phyloP scores from a whole-genome alignment of 441 rosid genomes.

The Breynia disticha region DNA sequence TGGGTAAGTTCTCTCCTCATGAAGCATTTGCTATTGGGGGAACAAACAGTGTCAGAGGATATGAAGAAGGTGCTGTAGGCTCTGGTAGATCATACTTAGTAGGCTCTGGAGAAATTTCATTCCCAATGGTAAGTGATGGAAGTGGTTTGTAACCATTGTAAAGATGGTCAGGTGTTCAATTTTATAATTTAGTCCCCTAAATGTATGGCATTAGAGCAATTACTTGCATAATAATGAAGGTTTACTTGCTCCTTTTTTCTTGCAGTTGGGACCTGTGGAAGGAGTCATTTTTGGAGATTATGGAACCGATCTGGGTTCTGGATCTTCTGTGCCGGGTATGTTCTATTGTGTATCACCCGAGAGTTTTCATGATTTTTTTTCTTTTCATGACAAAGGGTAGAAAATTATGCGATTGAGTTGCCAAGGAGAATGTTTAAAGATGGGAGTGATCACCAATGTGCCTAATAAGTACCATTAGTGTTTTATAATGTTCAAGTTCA shows the following conservation, averaged over 20 bases:
- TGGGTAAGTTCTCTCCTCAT: slow-evolving; percentile 86
- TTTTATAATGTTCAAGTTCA: too few relatives aligned
- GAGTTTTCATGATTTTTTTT: background rate
- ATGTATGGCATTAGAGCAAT: background rate
- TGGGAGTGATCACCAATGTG: background rate
- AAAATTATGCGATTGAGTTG: background rate
- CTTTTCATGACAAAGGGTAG: background rate
- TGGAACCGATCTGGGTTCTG: slow-evolving; percentile 89
- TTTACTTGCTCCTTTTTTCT: background rate
- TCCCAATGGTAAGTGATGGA: slow-evolving; percentile 56
- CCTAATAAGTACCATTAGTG: background rate
- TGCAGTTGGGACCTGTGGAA: slow-evolving; percentile 74
- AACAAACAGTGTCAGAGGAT: slow-evolving; percentile 92
- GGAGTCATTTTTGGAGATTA: slow-evolving; percentile 90
- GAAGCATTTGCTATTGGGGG: slow-evolving; percentile 94
- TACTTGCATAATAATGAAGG: background rate
- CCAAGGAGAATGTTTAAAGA: background rate
- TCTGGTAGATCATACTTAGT: slow-evolving; percentile 84
- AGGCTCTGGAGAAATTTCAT: slow-evolving; percentile 77
- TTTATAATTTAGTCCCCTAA: too few relatives aligned
- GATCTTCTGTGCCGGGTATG: slow-evolving; percentile 66
- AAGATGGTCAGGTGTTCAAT: background rate
- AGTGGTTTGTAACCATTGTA: background rate
- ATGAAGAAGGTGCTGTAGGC: slow-evolving; percentile 93
- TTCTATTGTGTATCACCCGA: background rate